Evolutionary conservation across 2,329 filamentous ascomycete genomes (phyloP).

Genomic region (Orbilia javanica): DNA sequence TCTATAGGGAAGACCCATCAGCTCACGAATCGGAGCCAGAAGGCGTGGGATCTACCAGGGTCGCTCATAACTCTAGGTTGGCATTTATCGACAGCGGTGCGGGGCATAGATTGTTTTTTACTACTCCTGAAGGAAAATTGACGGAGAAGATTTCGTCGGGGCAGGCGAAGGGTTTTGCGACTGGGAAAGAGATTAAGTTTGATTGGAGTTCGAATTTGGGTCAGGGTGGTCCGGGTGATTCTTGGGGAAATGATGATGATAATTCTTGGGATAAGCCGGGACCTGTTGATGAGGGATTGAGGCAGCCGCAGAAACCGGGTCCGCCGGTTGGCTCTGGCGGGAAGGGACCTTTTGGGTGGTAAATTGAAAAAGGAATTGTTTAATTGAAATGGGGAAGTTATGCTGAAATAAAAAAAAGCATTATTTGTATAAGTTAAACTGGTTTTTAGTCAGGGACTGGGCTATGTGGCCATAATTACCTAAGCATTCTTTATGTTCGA

Average conservation of each 20-base stretch:
- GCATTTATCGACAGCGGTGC: not conserved
- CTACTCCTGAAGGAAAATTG: not conserved
- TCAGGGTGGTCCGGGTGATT: not conserved
- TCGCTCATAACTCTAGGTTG: not conserved
- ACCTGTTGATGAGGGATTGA: not conserved
- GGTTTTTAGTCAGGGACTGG: too few relatives aligned
- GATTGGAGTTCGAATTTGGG: constrained; percentile 11
- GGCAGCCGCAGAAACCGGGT: not conserved
- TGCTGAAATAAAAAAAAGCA: too few relatives aligned
- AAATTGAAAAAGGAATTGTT: too few relatives aligned
- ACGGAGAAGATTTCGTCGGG: not conserved
- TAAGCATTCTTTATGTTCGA: too few relatives aligned
- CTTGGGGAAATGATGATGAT: not conserved
- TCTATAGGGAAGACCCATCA: not conserved
- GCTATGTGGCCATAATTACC: too few relatives aligned
- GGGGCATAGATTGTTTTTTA: constrained; percentile 2
- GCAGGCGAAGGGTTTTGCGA: not conserved
- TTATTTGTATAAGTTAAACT: too few relatives aligned
- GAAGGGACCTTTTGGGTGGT: constrained; percentile 16
- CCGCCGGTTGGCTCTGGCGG: not conserved
- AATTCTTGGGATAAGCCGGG: not conserved
- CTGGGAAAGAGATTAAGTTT: not conserved
- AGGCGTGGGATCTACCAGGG: not conserved
- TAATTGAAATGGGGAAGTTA: too few relatives aligned
- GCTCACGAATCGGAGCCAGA: not conserved